Base-by-base conservation (phyloP, 1,284 basidiomycete species). In the Wolfiporia cocos region DNA sequence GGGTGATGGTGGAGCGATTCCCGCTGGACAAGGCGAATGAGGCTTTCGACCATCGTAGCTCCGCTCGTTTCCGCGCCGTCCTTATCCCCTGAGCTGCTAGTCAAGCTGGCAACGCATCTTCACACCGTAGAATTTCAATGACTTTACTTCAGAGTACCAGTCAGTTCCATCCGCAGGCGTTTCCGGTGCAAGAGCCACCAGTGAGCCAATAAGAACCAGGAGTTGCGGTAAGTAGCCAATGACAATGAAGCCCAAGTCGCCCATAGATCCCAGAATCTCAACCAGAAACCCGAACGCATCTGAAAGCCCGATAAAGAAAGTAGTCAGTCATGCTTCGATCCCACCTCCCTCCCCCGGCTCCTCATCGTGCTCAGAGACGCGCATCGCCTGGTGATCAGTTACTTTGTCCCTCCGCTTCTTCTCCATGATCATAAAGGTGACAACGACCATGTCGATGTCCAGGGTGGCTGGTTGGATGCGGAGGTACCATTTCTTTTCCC, bases 361-460 rank as follows among this genome's bases (percentile, higher is more conserved):
- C 40, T 69, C 70, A 42, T 69, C 67, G 42, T 64, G 56, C 14
- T 46, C 37, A 3, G 53, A 49, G 32, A 53, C 50, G 9, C 57
- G 44, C 17, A 47, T 52, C 17, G 58, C 59, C 31, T 59, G 56
- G 48, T 66, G 34, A 59, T 34, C 67, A 59, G 11, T 57, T 53
- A 45, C 55, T 53, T 49, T 45, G 30, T 71, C 70, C 23, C 70
- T 63, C 21, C 70, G 60, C 47, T 71, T 71, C 58, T 69, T 73
- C 60, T 74, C 73, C 63, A 76, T 66, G 43, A 77, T 67, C 44
- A 76, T 51, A 48, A 74, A 76, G 11, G 74, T 72, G 26, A 76
- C 55, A 20, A 77, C 58, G 36, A 76, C 55, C 42, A 76, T 59
- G 53, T 77, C 74, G 44, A 73, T 63, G 50, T 74, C 68, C 21